phyloP scores from a whole-genome alignment of 2,329 filamentous ascomycete genomes.

The Trichophyton mentagrophytes region DNA sequence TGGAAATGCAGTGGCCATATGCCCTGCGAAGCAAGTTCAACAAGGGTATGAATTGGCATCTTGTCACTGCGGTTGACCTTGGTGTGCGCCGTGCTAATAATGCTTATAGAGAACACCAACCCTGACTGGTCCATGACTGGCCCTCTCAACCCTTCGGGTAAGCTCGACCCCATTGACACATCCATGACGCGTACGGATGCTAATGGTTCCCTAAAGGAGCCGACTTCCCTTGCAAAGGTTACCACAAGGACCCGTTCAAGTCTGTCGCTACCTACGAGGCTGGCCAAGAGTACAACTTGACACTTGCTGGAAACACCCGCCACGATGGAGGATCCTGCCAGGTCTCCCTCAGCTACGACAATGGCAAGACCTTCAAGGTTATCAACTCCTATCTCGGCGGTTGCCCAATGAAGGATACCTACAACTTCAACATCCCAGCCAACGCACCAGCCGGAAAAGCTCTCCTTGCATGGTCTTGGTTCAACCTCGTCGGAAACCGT shows the following conservation, averaged over 20 bases:
- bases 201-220: slow-evolving; percentile 29
- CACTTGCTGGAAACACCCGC: slow-evolving; percentile 47
- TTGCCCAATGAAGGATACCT: slow-evolving; percentile 41
- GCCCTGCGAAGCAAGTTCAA: slow-evolving; percentile 42
- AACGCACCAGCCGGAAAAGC: slow-evolving; percentile 50
- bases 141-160: slow-evolving; percentile 3
- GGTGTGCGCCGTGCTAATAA: neutral
- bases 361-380: slow-evolving; percentile 56
- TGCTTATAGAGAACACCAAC: neutral
- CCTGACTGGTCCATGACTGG: slow-evolving; percentile 4
- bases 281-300: slow-evolving; percentile 51
- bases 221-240: slow-evolving; percentile 68
- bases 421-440: slow-evolving; percentile 53
- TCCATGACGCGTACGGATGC: neutral
- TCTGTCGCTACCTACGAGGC: slow-evolving; percentile 49
- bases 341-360: slow-evolving; percentile 60
- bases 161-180: neutral
- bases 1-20: slow-evolving; percentile 45
- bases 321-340: slow-evolving; percentile 68
- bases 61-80: neutral
- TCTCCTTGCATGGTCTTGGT: slow-evolving; percentile 65
- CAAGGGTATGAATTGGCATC: slow-evolving; percentile 16
- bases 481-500: slow-evolving; percentile 46
- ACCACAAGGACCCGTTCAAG: slow-evolving; percentile 38
- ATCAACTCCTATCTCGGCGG: slow-evolving; percentile 49